These are phyloP conservation scores for Paecilomyces formosus DNA, from an alignment of 2,329 filamentous ascomycete species.

Conservation along the genomic window DNA sequence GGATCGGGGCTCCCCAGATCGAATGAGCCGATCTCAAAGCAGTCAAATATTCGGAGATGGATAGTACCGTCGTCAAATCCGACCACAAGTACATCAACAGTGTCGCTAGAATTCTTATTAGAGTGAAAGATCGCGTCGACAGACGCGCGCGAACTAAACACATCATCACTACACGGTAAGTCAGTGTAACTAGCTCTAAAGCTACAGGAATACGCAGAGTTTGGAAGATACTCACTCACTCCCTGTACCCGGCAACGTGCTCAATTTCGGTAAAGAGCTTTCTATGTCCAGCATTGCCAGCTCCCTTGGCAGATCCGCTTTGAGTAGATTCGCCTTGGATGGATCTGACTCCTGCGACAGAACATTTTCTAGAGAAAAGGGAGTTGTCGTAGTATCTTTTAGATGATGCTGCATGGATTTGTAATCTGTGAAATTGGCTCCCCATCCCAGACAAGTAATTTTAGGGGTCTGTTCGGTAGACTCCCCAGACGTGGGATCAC, in stretches of 20 bases:
- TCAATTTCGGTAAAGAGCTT: slow-evolving; percentile 67
- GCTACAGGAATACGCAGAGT: background rate
- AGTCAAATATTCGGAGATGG: slow-evolving; percentile 78
- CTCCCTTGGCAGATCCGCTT: slow-evolving; percentile 60
- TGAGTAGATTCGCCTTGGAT: slow-evolving; percentile 28
- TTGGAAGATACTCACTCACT: slow-evolving; percentile 41
- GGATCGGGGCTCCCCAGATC: slow-evolving; percentile 21
- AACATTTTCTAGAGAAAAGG: slow-evolving; percentile 35
- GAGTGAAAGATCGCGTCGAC: slow-evolving; percentile 63
- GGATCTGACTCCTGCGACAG: slow-evolving; percentile 30
- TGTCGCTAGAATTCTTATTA: slow-evolving; percentile 58
- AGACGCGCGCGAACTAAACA: slow-evolving; percentile 63
- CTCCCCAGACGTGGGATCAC: slow-evolving; percentile 7
- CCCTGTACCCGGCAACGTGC: slow-evolving; percentile 58
- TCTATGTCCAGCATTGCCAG: slow-evolving; percentile 71
- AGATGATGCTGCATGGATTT: slow-evolving; percentile 36
- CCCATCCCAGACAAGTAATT: slow-evolving; percentile 47
- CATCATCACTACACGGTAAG: slow-evolving; percentile 45
- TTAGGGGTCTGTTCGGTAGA: slow-evolving; percentile 10
- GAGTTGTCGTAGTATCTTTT: slow-evolving; percentile 17
- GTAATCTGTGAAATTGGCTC: slow-evolving; percentile 47
- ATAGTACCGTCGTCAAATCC: slow-evolving; percentile 64
- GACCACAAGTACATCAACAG: slow-evolving; percentile 71
- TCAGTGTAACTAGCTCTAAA: slow-evolving; percentile 37
- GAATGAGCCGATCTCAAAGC: slow-evolving; percentile 65